These are phyloP conservation scores for Solanum pinnatisectum DNA, from an alignment of 257 asterid species.

Conservation along the genomic window DNA sequence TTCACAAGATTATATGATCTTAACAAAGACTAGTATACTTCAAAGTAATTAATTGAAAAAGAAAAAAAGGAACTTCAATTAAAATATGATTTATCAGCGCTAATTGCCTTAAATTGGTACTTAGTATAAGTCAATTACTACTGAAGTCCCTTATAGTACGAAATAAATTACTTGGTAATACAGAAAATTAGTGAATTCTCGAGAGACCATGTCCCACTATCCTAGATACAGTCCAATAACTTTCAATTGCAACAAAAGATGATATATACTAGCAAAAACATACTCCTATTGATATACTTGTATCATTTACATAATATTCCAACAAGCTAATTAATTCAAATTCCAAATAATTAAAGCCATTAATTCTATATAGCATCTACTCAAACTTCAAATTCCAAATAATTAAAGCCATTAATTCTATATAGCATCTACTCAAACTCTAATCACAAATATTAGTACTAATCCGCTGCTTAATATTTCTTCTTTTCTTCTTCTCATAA, in stretches of 20 bases:
- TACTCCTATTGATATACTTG: too few relatives aligned
- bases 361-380: neutral
- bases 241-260: too few relatives aligned
- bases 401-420: neutral
- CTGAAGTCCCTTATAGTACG: neutral
- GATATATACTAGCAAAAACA: too few relatives aligned
- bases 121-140: neutral
- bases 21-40: neutral
- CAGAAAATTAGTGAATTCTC: too few relatives aligned
- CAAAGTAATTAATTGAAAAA: too few relatives aligned
- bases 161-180: too few relatives aligned
- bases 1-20: neutral
- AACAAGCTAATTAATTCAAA: neutral
- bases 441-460: neutral
- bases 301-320: neutral
- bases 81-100: neutral
- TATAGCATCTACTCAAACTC: neutral
- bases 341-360: neutral
- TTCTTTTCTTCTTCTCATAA: constrained; percentile 52
- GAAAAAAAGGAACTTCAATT: too few relatives aligned
- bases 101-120: neutral
- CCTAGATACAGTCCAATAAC: too few relatives aligned
- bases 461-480: constrained; percentile 16
- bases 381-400: neutral
- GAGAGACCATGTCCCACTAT: rapidly evolving